phyloP scores from a whole-genome alignment of 108 stramenopile species.

The Fragilariopsis cylindrus region DNA sequence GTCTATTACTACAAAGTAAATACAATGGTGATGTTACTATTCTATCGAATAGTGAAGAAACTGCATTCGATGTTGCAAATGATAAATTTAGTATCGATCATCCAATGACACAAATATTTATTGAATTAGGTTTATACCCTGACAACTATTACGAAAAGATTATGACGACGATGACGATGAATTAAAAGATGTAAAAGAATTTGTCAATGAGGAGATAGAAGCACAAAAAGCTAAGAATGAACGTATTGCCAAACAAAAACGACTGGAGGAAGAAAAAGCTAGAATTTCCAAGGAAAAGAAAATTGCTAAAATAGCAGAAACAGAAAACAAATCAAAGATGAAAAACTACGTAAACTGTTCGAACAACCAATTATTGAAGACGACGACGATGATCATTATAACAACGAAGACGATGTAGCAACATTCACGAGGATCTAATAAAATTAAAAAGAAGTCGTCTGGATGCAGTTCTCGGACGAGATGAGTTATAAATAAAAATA shows the following conservation, averaged over 20 bases:
- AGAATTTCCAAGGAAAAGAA: neutral
- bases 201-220: neutral
- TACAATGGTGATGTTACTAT: conserved; percentile 1
- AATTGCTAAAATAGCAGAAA: neutral
- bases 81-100: conserved; percentile 14
- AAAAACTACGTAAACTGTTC: conserved; percentile 32
- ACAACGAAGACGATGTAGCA: conserved; percentile 42
- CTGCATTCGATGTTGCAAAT: conserved; percentile 4
- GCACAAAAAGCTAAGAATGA: too few relatives aligned
- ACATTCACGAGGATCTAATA: conserved; percentile 36
- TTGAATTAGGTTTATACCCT: neutral
- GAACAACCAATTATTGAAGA: conserved; percentile 34
- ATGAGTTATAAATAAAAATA: neutral
- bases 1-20: neutral
- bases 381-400: neutral
- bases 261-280: neutral
- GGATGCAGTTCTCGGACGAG: conserved; percentile 4
- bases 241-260: neutral
- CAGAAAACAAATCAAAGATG: conserved; percentile 25
- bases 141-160: neutral
- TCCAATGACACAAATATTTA: neutral
- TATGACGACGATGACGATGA: neutral
- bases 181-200: neutral
- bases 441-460: conserved; percentile 27
- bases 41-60: neutral